Base-by-base conservation (phyloP, 2,329 filamentous ascomycete genomes). In the Boeremia exigua region DNA sequence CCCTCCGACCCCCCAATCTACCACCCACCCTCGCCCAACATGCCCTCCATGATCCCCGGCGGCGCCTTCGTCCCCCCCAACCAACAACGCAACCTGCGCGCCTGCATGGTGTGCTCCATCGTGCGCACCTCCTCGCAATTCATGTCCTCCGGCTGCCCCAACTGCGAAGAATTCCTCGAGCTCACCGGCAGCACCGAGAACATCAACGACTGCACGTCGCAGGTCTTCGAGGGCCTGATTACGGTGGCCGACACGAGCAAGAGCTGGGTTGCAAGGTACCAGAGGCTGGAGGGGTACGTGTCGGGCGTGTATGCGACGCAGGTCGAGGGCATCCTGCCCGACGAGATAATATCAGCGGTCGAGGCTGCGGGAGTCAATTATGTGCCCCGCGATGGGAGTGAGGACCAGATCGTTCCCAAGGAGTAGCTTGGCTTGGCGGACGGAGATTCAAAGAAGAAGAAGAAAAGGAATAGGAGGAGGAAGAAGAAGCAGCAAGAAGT, bases 101-200 rank as follows among this genome's bases (percentile, higher is more conserved):
- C 95, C 71, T 99, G 95, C 83, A 97, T 99, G 92, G 92, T 98
- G 67, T 99, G 95, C 86, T 94, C 92, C 50, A 90, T 98, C 73
- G 91, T 98, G 63, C 92, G 94, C 82, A 88, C 90, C 58, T 87
- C 88, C 71, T 83, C 83, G 64, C 89, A 91, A 76, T 99, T 99
- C 83, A 84, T 88, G 69, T 85, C 87, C 69, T 84, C 90, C 72
- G 95, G 95, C 65, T 99, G 95, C 74, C 95, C 95, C 59, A 99
- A 99, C 82, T 99, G 95, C 84, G 94, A 97, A 73, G 87, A 90
- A 45, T 91, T 96, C 76, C 88, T 99, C 56, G 88, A 91, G 75
- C 88, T 98, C 58, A 84, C 86, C 62, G 88, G 88, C 73, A 90
- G 88, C 63, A 80, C 84, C 66, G 95, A 99, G 58, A 85, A 88